Base-by-base conservation (phyloP, 2,329 filamentous ascomycete species). In the Cladosporium velox region DNA sequence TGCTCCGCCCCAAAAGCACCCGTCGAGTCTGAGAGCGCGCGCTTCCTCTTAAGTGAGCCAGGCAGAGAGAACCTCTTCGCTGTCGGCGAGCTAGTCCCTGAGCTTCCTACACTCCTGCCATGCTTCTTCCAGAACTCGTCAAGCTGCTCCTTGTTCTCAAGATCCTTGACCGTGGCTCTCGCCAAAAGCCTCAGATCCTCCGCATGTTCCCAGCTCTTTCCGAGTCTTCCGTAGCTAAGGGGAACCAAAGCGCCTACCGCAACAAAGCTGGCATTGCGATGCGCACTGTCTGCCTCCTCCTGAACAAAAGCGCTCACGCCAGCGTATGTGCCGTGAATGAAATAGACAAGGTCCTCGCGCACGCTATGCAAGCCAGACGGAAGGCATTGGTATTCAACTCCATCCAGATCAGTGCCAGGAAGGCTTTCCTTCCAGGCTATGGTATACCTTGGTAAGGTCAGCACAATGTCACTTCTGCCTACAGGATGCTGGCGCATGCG, bases 271-370 rank as follows among this genome's bases (percentile, higher is more conserved):
- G 95, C 95, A 83, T 96, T 91, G 67, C 95, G 90, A 62, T 91
- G 87, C 62, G 87, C 88, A 71, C 92, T 91, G 15, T 90, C 88
- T 59, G 92, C 93, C 2, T 91, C 90, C 69, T 86, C 87, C 77
- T 96, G 96, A 76, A 95, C 84, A 77, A 97, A 99, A 32, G 93
- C 93, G 80, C 93, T 97, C 72, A 98, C 84, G 32, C 95, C 95
- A 5, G 93, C 93, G 80, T 93, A 90, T 55, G 87, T 84, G 55
- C 67, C 72, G 75, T 98, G 93, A 52, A 96, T 89, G 77, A 98
- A 99, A 82, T 98, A 99, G 79, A 90, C 83, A 61, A 98, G 83
- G 78, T 99, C 95, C 70, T 93, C 88, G 35, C 89, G 84, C 24
- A 98, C 92, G 66, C 92, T 91, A 79, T 99, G 95, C 59, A 97